A percentile compares a stretch with the other conserved stretches of the same genome.
Conservation (phyloP, 352 stramenopile species). For the Globisporangium uncinulatum region DNA sequence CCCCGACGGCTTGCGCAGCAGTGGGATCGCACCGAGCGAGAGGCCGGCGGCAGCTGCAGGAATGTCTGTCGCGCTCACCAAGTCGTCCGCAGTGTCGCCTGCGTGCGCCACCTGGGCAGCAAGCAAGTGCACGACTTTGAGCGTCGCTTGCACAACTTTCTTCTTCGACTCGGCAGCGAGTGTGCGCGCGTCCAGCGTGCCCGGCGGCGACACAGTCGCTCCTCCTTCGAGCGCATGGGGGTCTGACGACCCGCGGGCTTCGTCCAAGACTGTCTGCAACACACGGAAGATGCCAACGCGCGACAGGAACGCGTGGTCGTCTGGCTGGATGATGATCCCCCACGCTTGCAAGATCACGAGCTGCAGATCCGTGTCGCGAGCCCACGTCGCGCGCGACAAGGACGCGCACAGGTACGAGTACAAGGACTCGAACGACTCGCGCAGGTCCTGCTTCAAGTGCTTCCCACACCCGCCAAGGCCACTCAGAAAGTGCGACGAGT, state of each 20-base stretch:
- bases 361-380: slow-evolving; percentile 73
- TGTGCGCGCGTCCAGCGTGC: slow-evolving; percentile 30
- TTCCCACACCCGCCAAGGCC: slow-evolving; percentile 78
- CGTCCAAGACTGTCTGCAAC: slow-evolving; percentile 86
- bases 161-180: slow-evolving; percentile 48
- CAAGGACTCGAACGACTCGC: slow-evolving; percentile 78
- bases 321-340: slow-evolving; percentile 83
- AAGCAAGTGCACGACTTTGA: slow-evolving; percentile 86
- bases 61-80: slow-evolving; percentile 49
- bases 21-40: slow-evolving; percentile 60
- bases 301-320: slow-evolving; percentile 88
- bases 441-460: slow-evolving; percentile 68
- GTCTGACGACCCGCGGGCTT: slow-evolving; percentile 61
- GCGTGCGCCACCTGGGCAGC: slow-evolving; percentile 84
- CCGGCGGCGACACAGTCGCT: slow-evolving; percentile 9
- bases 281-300: slow-evolving; percentile 87
- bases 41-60: slow-evolving; percentile 30
- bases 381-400: slow-evolving; percentile 82
- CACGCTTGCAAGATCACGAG: slow-evolving; percentile 78
- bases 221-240: slow-evolving; percentile 24
- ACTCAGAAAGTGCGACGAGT: slow-evolving; percentile 64
- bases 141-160: slow-evolving; percentile 79
- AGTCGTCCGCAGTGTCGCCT: slow-evolving; percentile 53
- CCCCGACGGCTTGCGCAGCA: slow-evolving; percentile 78
- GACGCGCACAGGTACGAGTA: slow-evolving; percentile 74